Base-by-base conservation (phyloP, 2,329 filamentous ascomycete species). In the Fusarium fracticaudum region DNA sequence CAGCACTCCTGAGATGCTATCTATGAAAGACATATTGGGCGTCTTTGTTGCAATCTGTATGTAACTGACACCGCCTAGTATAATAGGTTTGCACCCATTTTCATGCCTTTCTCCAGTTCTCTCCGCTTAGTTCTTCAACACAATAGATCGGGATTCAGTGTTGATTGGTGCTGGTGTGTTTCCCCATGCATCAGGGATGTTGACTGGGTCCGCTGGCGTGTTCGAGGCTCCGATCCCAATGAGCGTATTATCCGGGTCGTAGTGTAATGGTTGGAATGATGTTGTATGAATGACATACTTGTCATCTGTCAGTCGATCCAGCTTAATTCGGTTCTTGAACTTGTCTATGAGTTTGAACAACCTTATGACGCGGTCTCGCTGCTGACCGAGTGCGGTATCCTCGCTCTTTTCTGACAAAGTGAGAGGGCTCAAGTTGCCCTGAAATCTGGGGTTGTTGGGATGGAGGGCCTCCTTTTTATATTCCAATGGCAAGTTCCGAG, bases 1-100 rank as follows among this genome's bases (percentile, higher is more conserved):
- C 1, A 22, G 38, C 38, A 40, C 8, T 14, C 38, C 20, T 0
- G 38, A 22, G 12, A 13, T 0, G 0, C 20, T 8, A 13, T 40
- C 20, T 0, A 41, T 1, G 0, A 43, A 43, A n/a, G 22, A 17
- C 22, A 43, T n/a, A 11, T 43, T 43, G 14, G 14, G 41, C 14
- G 41, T 43, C 22, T n/a, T n/a, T 43, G 22, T 43, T 43, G 22
- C 41, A 43, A n/a, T 17, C 9, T 7, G 41, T 14, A 43, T n/a
- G 9, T 43, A n/a, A 14, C 10, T 43, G 40, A 43, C 40, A 17
- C 22, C 40, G 40, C 3, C 40, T n/a, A 43, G 40, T n/a, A n/a
- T 43, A 43, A 43, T 7, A 6, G 22, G 22, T 7, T 10, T 13
- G 22, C 22, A n/a, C 40, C 40, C 40, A n/a, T 11, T 5, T n/a